These are phyloP conservation scores for Tanacetum coccineum DNA, from an alignment of 129 eudicot genomes.

Conservation along the genomic window DNA sequence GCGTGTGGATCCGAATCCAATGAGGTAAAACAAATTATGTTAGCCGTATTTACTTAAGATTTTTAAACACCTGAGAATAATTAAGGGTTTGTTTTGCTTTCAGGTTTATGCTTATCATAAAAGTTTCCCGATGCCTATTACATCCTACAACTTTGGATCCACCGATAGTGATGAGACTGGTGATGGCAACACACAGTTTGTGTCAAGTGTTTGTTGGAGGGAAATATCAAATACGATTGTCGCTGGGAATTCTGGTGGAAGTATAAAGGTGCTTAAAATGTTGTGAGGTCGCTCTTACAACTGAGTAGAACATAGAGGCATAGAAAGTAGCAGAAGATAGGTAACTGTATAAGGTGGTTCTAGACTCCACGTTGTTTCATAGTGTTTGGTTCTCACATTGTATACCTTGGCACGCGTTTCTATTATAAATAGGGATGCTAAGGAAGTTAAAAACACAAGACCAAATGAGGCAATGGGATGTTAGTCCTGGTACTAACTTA, in stretches of 20 bases:
- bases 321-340: no score
- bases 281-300: slow-evolving; percentile 19
- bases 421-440: no score
- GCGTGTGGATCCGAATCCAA: slow-evolving; percentile 80
- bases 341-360: no score
- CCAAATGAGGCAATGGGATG: no score
- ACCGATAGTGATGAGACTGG: no score
- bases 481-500: no score
- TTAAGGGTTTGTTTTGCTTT: not conserved
- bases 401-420: no score
- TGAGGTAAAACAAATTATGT: slow-evolving; percentile 40
- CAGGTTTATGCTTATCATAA: slow-evolving; percentile 51
- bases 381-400: no score
- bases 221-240: slow-evolving; percentile 43
- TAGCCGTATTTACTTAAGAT: no score
- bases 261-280: slow-evolving; percentile 43
- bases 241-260: slow-evolving; percentile 60
- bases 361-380: no score
- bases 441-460: no score
- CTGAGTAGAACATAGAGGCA: no score
- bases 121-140: slow-evolving; percentile 61
- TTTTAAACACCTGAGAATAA: not conserved
- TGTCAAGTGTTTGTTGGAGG: slow-evolving; percentile 74
- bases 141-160: slow-evolving; percentile 45
- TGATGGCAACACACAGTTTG: slow-evolving; percentile 34